Evolutionary conservation across 768 basidiomycete genomes (phyloP), one percentile per base, ranked within the genome.

Genomic region (Dendrothele bispora): DNA sequence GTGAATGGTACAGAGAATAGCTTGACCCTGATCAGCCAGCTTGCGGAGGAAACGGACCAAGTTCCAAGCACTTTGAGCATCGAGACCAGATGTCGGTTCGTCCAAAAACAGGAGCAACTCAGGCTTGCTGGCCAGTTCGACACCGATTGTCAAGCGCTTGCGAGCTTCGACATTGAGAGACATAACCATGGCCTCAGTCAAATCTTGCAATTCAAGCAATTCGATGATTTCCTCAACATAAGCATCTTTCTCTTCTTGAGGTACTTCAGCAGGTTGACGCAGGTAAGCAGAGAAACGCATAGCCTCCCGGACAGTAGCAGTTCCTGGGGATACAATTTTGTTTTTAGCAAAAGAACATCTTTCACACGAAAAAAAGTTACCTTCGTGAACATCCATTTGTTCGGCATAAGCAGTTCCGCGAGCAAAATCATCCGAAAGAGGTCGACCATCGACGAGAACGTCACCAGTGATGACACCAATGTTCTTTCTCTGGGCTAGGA

Each of bases 1-100:
- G 53, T 92, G 91, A 55, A 94, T 91, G 3, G 89, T 95, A 67
- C 91, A 93, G 12, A 95, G 76, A 56, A 94, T 94, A 35, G 90
- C 88, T 58, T 93, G 91, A 10, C 92, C 92, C 55, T 84, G 82
- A 54, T 88, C 82, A 8, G 90, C 89, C 34, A 94, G 80, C 60
- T 91, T 91, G 10, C 85, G 73, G 38, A 93, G 63, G 79, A 94
- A 88, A 32, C 86, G 83, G 22, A 91, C 79, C 25, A 92, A 68
- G 57, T 87, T 85, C 87, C 87, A 91, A 3, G 91, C 89, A 45
- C 83, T 85, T 59, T 80, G 79, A 30, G 73, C 72, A 55, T 83
- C 82, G 46, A 84, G 61, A 48, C 80, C 77, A 10, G 79, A 79
- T 3, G 73, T 73, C 5, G 71, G 66, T 56, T 78, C 67, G 53